phyloP scores from a whole-genome alignment of 345 rosid genomes.

The Populus davidiana region DNA sequence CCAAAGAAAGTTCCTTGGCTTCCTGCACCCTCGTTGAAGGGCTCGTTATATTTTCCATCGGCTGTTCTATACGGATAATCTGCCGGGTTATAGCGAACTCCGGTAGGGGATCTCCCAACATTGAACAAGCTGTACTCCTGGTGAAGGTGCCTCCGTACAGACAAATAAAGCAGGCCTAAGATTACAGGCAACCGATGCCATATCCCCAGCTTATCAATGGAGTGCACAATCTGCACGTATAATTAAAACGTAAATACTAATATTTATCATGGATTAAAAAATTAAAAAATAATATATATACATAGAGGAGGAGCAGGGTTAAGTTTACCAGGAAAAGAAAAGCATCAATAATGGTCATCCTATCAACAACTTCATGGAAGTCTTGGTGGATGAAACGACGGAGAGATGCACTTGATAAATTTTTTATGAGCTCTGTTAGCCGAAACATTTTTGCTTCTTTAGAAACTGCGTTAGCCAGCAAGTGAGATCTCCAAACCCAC shows the following conservation, averaged over 20 bases:
- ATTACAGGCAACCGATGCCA: constrained; percentile 59
- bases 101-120: constrained; percentile 46
- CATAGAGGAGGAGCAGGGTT: not conserved
- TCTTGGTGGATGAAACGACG: constrained; percentile 35
- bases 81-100: constrained; percentile 41
- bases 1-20: constrained; percentile 51
- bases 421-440: too few species aligned
- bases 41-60: constrained; percentile 46
- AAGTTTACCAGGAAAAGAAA: constrained; percentile 41
- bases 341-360: constrained; percentile 41
- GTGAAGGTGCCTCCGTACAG: constrained; percentile 48
- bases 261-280: not conserved
- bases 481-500: too few species aligned
- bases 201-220: constrained; percentile 38
- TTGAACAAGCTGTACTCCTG: constrained; percentile 52
- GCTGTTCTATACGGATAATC: constrained; percentile 52
- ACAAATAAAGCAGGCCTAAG: constrained; percentile 44
- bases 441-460: too few species aligned
- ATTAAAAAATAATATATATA: not conserved
- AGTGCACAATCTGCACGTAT: constrained; percentile 43
- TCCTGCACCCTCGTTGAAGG: constrained; percentile 49
- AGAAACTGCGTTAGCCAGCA: too few species aligned
- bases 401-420: not conserved
- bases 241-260: not conserved
- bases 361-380: constrained; percentile 34